These are phyloP conservation scores for Leishmania guyanensis DNA, from an alignment of 208 protist genomes.

Conservation along the genomic window DNA sequence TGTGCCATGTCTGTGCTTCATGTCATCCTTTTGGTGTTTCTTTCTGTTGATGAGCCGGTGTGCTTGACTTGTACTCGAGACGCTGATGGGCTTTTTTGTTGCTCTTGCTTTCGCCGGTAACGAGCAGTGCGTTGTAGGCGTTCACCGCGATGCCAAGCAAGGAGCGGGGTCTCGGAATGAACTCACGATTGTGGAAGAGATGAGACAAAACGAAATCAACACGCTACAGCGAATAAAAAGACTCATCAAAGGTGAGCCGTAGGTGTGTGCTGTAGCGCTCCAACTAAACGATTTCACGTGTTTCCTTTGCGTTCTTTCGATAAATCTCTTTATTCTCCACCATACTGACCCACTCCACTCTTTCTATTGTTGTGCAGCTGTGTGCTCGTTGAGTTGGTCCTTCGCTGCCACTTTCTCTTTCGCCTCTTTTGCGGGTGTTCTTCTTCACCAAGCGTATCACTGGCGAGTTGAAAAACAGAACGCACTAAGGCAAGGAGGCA, in stretches of 20 bases:
- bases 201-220: not conserved
- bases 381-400: not conserved
- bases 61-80: not conserved
- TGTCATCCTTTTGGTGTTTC: not conserved
- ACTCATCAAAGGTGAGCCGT: not conserved
- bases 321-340: not conserved
- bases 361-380: not conserved
- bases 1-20: not conserved
- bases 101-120: not conserved
- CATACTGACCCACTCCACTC: too few species aligned
- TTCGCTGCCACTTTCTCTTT: not conserved
- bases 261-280: not conserved
- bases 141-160: not conserved
- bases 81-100: not conserved
- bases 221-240: not conserved
- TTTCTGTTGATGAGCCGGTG: not conserved
- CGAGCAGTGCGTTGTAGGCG: not conserved
- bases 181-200: not conserved
- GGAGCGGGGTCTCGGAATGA: not conserved
- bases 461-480: not conserved
- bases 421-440: not conserved
- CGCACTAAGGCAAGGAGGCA: not conserved
- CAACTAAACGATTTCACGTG: not conserved
- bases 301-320: not conserved
- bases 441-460: too few species aligned